Percentiles rank a stretch among this genome's conserved stretches.
Conservation (phyloP, 495 filamentous ascomycete genomes). For the Neurospora intermedia region DNA sequence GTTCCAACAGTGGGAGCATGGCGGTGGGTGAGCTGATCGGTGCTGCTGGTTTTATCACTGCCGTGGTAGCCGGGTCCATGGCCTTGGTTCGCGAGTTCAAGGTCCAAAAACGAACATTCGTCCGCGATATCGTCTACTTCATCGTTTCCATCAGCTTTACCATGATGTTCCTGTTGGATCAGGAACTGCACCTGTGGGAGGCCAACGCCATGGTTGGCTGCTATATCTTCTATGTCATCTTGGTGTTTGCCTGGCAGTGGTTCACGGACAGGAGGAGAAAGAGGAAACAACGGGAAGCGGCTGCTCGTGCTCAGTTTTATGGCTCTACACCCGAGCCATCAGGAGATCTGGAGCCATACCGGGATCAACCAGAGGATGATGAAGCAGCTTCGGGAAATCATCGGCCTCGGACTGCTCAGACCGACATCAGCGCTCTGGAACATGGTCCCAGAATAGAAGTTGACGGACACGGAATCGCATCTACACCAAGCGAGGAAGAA, state of each 20-base stretch:
- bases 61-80: constrained; percentile 98
- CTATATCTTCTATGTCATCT: constrained; percentile 81
- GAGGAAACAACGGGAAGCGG: constrained; percentile 50
- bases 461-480: constrained; percentile 33
- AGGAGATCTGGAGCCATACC: constrained; percentile 55
- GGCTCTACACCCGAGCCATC: constrained; percentile 35
- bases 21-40: constrained; percentile 94
- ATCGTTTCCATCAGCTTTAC: constrained; percentile 78
- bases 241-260: constrained; percentile 93
- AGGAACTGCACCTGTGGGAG: constrained; percentile 77
- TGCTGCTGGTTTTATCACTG: constrained; percentile 91
- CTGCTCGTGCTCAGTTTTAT: constrained; percentile 63
- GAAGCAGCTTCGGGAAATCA: constrained; percentile 37
- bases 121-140: constrained; percentile 91
- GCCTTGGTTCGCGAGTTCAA: constrained; percentile 86
- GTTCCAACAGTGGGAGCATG: constrained; percentile 87
- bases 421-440: constrained; percentile 66
- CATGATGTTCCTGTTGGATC: constrained; percentile 80
- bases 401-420: neutral
- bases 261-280: constrained; percentile 51
- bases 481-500: constrained; percentile 55
- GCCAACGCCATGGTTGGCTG: constrained; percentile 82
- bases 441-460: constrained; percentile 40
- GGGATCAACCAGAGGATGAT: constrained; percentile 54
- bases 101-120: constrained; percentile 77